These are phyloP conservation scores for Trametes punicea DNA, from an alignment of 768 basidiomycete species.

Conservation along the genomic window DNA sequence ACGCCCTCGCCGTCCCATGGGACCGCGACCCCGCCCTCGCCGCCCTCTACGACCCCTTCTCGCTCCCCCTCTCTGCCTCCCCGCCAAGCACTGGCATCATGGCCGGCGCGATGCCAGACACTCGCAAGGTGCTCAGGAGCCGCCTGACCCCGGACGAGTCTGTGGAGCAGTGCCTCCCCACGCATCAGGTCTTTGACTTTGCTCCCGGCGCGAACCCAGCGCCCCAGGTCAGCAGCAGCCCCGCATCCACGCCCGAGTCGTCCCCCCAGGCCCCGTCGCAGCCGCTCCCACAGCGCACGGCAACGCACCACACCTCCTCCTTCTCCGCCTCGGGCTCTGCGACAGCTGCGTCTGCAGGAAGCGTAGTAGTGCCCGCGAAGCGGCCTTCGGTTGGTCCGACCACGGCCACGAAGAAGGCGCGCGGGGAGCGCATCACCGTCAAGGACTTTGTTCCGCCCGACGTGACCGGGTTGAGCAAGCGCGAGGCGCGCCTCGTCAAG, in stretches of 20 bases:
- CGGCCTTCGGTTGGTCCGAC: conserved; percentile 23
- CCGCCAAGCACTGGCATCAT: conserved; percentile 34
- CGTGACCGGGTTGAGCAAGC: conserved; percentile 83
- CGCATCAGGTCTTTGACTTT: conserved; percentile 72
- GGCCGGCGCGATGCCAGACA: conserved; percentile 40
- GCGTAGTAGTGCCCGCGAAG: conserved; percentile 31
- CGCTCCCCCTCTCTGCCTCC: conserved; percentile 39
- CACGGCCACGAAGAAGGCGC: conserved; percentile 41
- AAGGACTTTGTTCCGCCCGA: conserved; percentile 89
- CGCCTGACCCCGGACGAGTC: conserved; percentile 45
- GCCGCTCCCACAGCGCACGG: conserved; percentile 30
- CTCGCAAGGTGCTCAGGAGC: conserved; percentile 50
- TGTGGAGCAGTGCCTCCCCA: conserved; percentile 58
- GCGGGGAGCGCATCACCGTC: conserved; percentile 52
- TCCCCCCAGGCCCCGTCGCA: conserved; percentile 29
- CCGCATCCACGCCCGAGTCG: conserved; percentile 31
- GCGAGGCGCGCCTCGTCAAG: conserved; percentile 88
- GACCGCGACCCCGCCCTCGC: conserved; percentile 44
- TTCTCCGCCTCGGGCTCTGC: conserved; percentile 18
- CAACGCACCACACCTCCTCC: conserved; percentile 25
- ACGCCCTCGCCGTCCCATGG: conserved; percentile 45
- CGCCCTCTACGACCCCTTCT: conserved; percentile 43
- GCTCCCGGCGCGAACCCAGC: conserved; percentile 35
- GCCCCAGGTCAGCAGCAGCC: conserved; percentile 16
- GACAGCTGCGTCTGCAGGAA: conserved; percentile 23